These are phyloP conservation scores for Juglanconis oblonga DNA, from an alignment of 2,329 filamentous ascomycete species.

Conservation along the genomic window DNA sequence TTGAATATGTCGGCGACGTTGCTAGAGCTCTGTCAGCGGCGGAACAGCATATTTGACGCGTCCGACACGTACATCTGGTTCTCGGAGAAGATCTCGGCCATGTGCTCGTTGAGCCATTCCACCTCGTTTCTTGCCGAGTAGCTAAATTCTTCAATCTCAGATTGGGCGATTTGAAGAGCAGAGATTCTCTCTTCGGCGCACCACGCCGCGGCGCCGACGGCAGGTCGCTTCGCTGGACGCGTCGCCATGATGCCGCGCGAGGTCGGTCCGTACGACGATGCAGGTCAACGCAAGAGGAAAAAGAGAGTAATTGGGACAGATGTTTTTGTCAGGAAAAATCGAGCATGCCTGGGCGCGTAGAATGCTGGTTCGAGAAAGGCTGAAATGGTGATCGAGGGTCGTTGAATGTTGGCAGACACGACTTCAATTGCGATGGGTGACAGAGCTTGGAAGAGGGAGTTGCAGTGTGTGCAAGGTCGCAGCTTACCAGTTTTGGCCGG, in stretches of 20 bases:
- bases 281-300: constrained; percentile 3
- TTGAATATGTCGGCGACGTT: constrained; percentile 96
- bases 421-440: neutral
- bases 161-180: constrained; percentile 68
- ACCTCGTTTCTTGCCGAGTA: constrained; percentile 91
- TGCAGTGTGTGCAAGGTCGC: neutral
- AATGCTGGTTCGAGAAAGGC: neutral
- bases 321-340: neutral
- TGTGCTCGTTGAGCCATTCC: constrained; percentile 98
- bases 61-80: constrained; percentile 71
- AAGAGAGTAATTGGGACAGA: neutral
- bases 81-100: constrained; percentile 87
- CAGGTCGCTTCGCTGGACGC: constrained; percentile 51
- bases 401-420: neutral
- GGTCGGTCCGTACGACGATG: neutral
- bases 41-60: neutral
- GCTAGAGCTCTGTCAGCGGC: constrained; percentile 42
- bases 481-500: constrained; percentile 1
- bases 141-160: constrained; percentile 89
- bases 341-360: constrained; percentile 11
- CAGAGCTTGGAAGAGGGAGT: neutral
- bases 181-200: constrained; percentile 79
- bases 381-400: neutral
- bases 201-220: constrained; percentile 83
- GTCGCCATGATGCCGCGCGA: constrained; percentile 34